phyloP scores from a whole-genome alignment of 1,284 basidiomycete genomes.

The Fomitiporia mediterranea region DNA sequence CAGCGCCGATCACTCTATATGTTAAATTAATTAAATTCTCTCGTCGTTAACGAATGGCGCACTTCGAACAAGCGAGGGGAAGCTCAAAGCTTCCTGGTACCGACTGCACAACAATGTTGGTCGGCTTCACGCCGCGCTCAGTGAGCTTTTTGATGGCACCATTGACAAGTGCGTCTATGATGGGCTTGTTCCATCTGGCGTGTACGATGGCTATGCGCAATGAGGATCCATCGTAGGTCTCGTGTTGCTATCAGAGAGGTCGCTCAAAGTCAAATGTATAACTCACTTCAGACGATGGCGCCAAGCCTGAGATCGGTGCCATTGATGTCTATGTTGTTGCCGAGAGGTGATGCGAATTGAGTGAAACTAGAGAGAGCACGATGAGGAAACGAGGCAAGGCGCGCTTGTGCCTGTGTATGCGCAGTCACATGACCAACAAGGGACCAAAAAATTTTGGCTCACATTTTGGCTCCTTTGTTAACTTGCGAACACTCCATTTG shows the following conservation, averaged over 20 bases:
- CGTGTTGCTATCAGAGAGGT: constrained; percentile 2
- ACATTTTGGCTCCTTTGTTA: not conserved
- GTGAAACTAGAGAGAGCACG: not conserved
- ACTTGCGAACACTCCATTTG: not conserved
- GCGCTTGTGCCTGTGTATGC: not conserved
- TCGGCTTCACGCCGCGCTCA: constrained; percentile 81
- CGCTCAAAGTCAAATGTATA: not conserved
- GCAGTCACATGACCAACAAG: not conserved
- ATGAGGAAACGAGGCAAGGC: not conserved
- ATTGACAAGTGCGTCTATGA: constrained; percentile 80
- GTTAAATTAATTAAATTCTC: not conserved
- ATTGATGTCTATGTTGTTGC: not conserved
- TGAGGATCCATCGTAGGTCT: constrained; percentile 68
- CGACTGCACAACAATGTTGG: constrained; percentile 86
- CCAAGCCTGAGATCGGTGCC: constrained; percentile 7
- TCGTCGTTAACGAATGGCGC: constrained; percentile 28
- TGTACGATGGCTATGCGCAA: constrained; percentile 89
- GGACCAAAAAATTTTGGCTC: not conserved
- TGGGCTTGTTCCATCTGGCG: constrained; percentile 85
- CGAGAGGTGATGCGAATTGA: not conserved
- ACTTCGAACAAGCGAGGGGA: constrained; percentile 82
- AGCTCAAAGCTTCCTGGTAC: constrained; percentile 95
- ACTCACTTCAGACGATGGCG: constrained; percentile 12
- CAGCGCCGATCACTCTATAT: constrained; percentile 75
- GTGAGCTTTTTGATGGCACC: constrained; percentile 77